phyloP scores from a whole-genome alignment of 2,329 filamentous ascomycete species.

The Huntiella decipiens region DNA sequence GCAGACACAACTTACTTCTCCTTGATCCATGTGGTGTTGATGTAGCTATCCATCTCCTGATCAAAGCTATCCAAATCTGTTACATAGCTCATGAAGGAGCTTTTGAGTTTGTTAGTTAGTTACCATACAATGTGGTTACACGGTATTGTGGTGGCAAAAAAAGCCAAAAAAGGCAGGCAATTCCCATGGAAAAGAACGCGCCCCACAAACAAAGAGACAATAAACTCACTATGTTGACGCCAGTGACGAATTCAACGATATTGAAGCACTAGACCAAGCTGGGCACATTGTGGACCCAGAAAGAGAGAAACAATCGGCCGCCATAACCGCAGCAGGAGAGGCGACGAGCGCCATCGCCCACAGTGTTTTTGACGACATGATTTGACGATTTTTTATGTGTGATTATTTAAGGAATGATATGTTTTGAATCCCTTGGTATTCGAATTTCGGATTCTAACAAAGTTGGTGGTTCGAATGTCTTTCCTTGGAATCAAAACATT shows the following conservation, averaged over 20 bases:
- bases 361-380: conserved; percentile 7
- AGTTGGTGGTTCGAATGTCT: background rate
- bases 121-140: background rate
- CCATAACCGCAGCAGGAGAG: conserved; percentile 7
- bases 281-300: conserved; percentile 8
- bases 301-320: conserved; percentile 9
- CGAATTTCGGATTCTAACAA: background rate
- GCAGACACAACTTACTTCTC: conserved; percentile 42
- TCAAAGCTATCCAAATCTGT: conserved; percentile 64
- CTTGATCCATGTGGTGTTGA: conserved; percentile 55
- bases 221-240: conserved; percentile 10
- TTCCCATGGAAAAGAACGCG: background rate
- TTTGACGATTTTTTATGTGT: background rate
- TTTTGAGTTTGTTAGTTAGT: conserved; percentile 18
- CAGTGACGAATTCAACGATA: conserved; percentile 6
- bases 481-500: background rate
- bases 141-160: background rate
- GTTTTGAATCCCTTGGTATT: background rate
- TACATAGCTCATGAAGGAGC: conserved; percentile 72
- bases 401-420: background rate
- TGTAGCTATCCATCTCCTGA: conserved; percentile 48
- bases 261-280: conserved; percentile 9
- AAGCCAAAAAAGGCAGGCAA: background rate
- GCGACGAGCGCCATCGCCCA: conserved; percentile 5
- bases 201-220: too few relatives aligned